Base-by-base conservation (phyloP, 2,329 filamentous ascomycete species). In the Nothopassalora personata region DNA sequence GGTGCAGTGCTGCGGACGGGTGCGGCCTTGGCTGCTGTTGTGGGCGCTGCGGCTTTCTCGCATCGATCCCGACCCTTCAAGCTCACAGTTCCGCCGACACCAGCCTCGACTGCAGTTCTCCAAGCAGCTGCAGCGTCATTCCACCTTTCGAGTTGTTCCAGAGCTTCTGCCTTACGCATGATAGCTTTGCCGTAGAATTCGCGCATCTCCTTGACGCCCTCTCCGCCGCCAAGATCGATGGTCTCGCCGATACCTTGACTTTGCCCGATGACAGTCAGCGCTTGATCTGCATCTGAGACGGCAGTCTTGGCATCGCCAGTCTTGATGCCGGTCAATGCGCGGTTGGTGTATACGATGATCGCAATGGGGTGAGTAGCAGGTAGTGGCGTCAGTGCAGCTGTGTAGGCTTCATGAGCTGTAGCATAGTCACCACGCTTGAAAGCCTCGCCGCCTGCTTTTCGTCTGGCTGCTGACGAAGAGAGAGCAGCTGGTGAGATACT, bases 131-230 rank as follows among this genome's bases (percentile, higher is more conserved):
- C 86, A 1, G 94, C 94, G 53, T 97, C 93, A 2, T 78, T 76
- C 93, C 93, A 99, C 71, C 88, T 90, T 76, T 99, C 94, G 80
- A 99, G 88, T 71, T 96, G 89, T 74, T 99, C 94, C 7, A 97
- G 80, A 1, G 91, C 94, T 75, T 99, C 94, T 0, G 94, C 94
- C 77, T 97, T 97, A 56, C 94, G 88, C 76, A 90, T 93, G 31
- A 97, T 78, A 0, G 93, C 93, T 74, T 97, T 99, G 55, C 91
- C 92, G 70, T 89, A 97, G 62, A 96, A 89, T 18, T 96, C 92
- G 63, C 85, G 88, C 90, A 99, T 96, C 51, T 93, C 88, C 66
- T 95, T 94, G 19, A 80, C 79, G 7, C 77, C 76, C 57, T 82
- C 82, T 5, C 78, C 77, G 13, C 79, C 79, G 27, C 80, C 81